Percentiles rank a stretch among this genome's conserved stretches.
Conservation (phyloP, 116 monocot species). For the Trichopus zeylanicus region DNA sequence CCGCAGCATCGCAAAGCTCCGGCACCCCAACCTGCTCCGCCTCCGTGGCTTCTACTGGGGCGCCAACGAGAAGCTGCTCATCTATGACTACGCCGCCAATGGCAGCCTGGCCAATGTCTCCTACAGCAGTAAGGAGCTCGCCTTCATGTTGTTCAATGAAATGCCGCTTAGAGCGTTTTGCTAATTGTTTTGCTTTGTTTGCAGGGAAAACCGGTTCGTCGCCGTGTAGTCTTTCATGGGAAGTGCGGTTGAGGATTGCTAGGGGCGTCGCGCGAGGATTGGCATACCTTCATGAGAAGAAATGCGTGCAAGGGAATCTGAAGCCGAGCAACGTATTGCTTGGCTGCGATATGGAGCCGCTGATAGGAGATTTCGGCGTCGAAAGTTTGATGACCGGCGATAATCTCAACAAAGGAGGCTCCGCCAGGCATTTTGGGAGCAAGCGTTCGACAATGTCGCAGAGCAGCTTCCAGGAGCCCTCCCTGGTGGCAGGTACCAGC, state of each 20-base stretch:
- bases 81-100: conserved; percentile 74
- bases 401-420: conserved; percentile 14
- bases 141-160: neutral
- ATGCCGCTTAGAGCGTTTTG: neutral
- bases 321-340: conserved; percentile 91
- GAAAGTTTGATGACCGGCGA: conserved; percentile 48
- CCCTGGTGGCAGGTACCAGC: conserved; percentile 16
- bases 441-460: conserved; percentile 67
- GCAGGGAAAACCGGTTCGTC: conserved; percentile 75
- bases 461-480: conserved; percentile 57
- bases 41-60: conserved; percentile 94
- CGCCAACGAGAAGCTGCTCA: conserved; percentile 82
- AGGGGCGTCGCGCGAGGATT: conserved; percentile 80
- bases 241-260: conserved; percentile 55
- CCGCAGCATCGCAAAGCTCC: conserved; percentile 52
- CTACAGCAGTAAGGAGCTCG: conserved; percentile 44
- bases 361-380: conserved; percentile 70
- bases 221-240: conserved; percentile 58
- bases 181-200: neutral
- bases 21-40: conserved; percentile 69
- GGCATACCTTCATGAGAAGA: conserved; percentile 85
- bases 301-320: conserved; percentile 74
- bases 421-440: conserved; percentile 68
- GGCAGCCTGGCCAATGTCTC: conserved; percentile 82
- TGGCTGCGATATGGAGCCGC: conserved; percentile 58